phyloP scores from a whole-genome alignment of 257 asterid genomes.

The Jacaranda copaia region DNA sequence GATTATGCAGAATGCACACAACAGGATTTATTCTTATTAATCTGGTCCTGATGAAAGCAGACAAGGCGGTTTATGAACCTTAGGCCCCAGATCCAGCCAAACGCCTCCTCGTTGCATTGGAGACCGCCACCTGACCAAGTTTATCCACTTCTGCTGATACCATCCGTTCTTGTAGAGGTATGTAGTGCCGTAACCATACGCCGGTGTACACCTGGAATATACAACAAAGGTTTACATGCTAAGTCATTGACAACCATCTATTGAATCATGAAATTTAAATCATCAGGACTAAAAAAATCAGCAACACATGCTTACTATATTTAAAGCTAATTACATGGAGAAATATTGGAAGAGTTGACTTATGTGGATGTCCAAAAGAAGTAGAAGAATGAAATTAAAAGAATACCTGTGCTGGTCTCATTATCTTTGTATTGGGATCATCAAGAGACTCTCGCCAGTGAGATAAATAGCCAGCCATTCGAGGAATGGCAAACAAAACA shows the following conservation, averaged over 20 bases:
- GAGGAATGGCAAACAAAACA: slow-evolving; percentile 90
- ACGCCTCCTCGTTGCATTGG: slow-evolving; percentile 91
- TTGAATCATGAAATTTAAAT: background rate
- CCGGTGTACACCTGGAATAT: slow-evolving; percentile 84
- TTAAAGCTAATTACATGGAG: background rate
- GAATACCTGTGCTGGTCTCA: slow-evolving; percentile 95
- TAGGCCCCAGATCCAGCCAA: slow-evolving; percentile 87
- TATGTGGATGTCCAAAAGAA: background rate
- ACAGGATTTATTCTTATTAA: background rate
- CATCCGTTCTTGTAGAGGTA: slow-evolving; percentile 71
- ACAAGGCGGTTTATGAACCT: background rate
- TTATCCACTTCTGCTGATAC: slow-evolving; percentile 56
- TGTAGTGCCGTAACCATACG: slow-evolving; percentile 81
- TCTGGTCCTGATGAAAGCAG: background rate
- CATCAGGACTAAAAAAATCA: background rate
- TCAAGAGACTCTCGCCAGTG: slow-evolving; percentile 98
- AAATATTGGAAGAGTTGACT: background rate
- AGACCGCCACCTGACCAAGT: slow-evolving; percentile 81
- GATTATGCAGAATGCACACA: too few relatives aligned
- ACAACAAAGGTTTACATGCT: background rate
- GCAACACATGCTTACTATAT: background rate
- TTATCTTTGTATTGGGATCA: slow-evolving; percentile 92
- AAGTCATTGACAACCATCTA: background rate
- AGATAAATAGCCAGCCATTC: slow-evolving; percentile 98
- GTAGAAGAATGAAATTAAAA: background rate